Conservation (phyloP, 305 asterid species). For the Rubia occidens region DNA sequence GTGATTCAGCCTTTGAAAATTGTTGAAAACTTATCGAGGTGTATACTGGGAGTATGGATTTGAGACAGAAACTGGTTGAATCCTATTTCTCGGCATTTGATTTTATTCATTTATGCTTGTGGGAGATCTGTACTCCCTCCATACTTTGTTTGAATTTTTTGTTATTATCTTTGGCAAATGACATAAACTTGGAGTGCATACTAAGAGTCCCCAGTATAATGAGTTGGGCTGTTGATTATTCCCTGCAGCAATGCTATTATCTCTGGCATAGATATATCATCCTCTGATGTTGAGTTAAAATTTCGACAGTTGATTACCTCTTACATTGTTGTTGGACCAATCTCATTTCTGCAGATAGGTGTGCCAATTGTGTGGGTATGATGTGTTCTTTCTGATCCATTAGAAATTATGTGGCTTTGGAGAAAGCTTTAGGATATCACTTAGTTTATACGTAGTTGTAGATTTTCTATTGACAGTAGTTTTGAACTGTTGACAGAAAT, state of each 20-base stretch:
- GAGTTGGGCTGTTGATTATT: background rate
- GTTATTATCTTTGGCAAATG: background rate
- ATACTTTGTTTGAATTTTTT: background rate
- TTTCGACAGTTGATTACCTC: too few relatives aligned
- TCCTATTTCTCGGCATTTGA: background rate
- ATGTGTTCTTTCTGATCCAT: background rate
- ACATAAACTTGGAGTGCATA: background rate
- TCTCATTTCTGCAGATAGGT: background rate
- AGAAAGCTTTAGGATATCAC: background rate
- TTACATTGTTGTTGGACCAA: background rate
- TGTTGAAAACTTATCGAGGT: background rate
- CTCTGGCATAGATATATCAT: background rate
- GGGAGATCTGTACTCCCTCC: background rate
- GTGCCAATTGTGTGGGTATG: background rate
- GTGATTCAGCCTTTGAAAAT: background rate
- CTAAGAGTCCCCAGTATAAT: background rate
- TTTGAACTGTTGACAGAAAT: constrained; percentile 36
- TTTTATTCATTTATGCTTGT: background rate
- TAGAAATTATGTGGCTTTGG: background rate
- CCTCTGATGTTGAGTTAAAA: background rate
- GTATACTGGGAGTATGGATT: background rate
- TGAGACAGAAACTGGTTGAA: background rate
- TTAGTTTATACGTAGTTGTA: background rate
- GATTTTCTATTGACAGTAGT: background rate
- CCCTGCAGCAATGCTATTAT: background rate